Evolutionary conservation across 768 basidiomycete species (phyloP), one percentile per base, ranked within the genome.

Genomic region (Lactarius pseudohatsudake): DNA sequence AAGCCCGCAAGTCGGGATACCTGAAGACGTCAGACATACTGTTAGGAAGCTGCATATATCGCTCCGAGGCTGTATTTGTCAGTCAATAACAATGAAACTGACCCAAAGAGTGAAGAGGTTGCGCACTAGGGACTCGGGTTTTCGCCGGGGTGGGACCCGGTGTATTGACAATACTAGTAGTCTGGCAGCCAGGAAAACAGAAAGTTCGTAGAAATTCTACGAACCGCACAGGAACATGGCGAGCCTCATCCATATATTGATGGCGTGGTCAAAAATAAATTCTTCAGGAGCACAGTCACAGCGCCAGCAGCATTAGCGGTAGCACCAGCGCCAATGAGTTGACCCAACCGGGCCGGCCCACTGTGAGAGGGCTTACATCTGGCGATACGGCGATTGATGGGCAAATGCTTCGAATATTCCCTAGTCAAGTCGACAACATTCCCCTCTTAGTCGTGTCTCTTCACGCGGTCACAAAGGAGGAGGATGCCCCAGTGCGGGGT

Each of bases 381-480:
- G 20, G 26, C 34, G 22, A 18, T 34, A 47, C 28, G 61, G 65
- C 47, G 61, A 62, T 58, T 41, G 38, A 66, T 59, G 55, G 59
- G 34, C 26, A 66, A 22, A 30, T 57, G 40, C 32, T 47, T 62
- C 56, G 22, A 50, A 41, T 61, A 61, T 45, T 50, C 56, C 56
- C 65, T 28, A 66, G 61, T 65, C 55, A 62, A 66, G 65, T 18
- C 18, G 15, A 62, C 45, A 22, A 32, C 15, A 62, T 62, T 62
- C 61, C 65, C 50, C 38, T 62, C 22, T 62, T 40, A 22, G 61
- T n/a, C 15, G 16, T 41, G n/a, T 53, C 22, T 2, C 16, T 45
- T 59, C 50, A 56, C 40, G 34, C 38, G n/a, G 41, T 58, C 9
- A 56, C 57, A 59, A 64, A 67, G 57, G 50, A 45, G 58, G 62